Base-by-base conservation (phyloP, 257 asterid species). In the Nicotiana sylvestris region DNA sequence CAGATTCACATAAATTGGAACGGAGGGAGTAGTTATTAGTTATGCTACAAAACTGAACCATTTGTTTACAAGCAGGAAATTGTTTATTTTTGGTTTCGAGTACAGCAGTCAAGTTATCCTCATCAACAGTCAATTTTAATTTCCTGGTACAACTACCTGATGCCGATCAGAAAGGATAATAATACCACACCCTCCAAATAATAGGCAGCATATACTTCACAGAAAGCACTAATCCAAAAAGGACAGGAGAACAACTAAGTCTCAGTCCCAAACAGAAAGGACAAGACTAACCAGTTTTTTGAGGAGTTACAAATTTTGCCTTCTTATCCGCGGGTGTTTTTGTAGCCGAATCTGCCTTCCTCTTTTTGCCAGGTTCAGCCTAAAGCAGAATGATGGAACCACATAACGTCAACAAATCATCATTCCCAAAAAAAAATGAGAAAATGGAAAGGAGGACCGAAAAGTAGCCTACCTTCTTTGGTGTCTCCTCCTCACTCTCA, bases 401-500 rank as follows among this genome's bases (percentile, higher is more conserved):
- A 84, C 18, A 25, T 43, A 84, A 18, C 21, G 72, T 84, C 49
- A 56, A 25, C 6, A 58, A 57, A 37, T 25, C 33, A 46, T 72
- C 60, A 21, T 21, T 56, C 13, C 78, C 25, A 2, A 43, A 82
- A 70, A 16, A 12, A 5, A 0, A n/a, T 25, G 56, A 39, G 32
- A 33, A 53, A 4, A 46, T 15, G 25, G 29, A 29, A 77, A 82
- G 37, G 5, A 21, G 29, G 46, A 35, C 3, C 27, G 21, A 8
- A 37, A 18, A 17, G 9, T 27, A 33, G 9, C 6, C 18, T 85
- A 95, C 99, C 98, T 94, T 96, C 88, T 89, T 88, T 8, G 95
- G 98, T 0, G 97, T 94, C 88, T 92, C 99, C 82, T 95, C 97
- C 18, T 90, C 97, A 32, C 89, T 87, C 37, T 91, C 95, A 56